Base-by-base conservation (phyloP, 2,329 filamentous ascomycete species). In the Calonectria pseudoturangicola region DNA sequence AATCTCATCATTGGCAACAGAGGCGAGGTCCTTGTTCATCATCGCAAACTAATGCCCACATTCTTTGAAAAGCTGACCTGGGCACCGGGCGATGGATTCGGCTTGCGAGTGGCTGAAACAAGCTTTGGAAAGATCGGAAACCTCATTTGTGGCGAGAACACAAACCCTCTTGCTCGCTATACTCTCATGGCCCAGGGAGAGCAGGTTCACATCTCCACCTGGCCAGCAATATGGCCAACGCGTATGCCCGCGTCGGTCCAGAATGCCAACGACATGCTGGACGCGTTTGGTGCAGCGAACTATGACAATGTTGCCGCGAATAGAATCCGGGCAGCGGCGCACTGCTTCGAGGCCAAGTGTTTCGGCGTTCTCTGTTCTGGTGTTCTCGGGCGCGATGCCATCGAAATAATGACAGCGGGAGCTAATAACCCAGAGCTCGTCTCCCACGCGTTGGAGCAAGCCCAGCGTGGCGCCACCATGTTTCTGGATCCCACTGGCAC, bases 51-150 rank as follows among this genome's bases (percentile, higher is more conserved):
- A 1, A 84, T 89, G 78, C 88, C 89, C 0, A 91, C 89, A 0
- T 91, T 90, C 77, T 90, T 87, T 71, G 89, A 91, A 80, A 90
- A 90, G 74, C 74, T 91, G 27, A 88, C 86, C 0, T 91, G 89
- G 89, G 82, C 83, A 0, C 85, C 85, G 2, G 89, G 89, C 0
- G 89, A 91, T 75, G 89, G 89, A 0, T 69, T 86, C 33, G 89
- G 89, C 0, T 75, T 91, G 4, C 81, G 80, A 1, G 85, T 90
- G 0, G 85, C 86, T 0, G 82, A 89, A 0, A 88, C 87, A 0
- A 70, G 74, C 0, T 84, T 84, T 58, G 88, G 88, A 1, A 87
- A 84, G 66, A 84, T 90, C 12, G 88, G 88, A 0, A 83, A 80
- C 4, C 77, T 90, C 12, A 89, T 91, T 18, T 91, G 89, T 73